phyloP scores from a whole-genome alignment of 2,329 filamentous ascomycete species.

The Onygenales sp. region DNA sequence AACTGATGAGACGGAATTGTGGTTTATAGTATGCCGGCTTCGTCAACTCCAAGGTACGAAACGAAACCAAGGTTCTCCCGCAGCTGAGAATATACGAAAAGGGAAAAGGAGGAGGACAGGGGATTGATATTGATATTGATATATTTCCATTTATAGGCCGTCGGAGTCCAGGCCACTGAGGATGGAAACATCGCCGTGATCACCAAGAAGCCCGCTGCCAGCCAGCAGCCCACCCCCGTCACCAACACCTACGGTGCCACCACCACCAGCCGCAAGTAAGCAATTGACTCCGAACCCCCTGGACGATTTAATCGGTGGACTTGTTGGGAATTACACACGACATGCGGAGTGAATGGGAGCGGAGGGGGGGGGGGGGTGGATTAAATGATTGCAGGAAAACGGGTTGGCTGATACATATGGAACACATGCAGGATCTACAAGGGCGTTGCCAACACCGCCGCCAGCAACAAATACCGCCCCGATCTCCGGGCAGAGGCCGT shows the following conservation, averaged over 20 bases:
- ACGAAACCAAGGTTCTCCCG: no score
- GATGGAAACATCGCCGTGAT: conserved; percentile 72
- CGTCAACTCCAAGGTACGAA: conserved; percentile 78
- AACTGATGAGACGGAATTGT: neutral
- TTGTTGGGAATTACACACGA: no score
- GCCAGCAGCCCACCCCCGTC: conserved; percentile 64
- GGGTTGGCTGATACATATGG: conserved; percentile 11
- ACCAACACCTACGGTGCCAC: conserved; percentile 60
- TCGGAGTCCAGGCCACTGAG: conserved; percentile 66
- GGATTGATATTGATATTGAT: neutral
- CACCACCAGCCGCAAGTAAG: conserved; percentile 73
- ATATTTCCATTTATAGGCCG: conserved; percentile 48
- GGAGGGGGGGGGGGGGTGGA: no score
- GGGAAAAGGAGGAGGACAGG: no score
- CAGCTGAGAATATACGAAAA: neutral
- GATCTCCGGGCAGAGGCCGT: conserved; percentile 72
- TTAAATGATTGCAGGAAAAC: no score
- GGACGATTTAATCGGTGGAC: no score
- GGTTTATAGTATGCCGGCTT: conserved; percentile 70
- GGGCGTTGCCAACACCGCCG: conserved; percentile 69
- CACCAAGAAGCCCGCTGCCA: conserved; percentile 75
- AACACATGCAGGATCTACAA: conserved; percentile 64
- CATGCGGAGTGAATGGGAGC: no score
- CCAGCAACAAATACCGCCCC: conserved; percentile 76
- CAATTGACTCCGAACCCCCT: neutral